A percentile compares a stretch with the other conserved stretches of the same genome.
These are phyloP conservation scores for Kalaharituber pfeilii DNA, from an alignment of 2,329 filamentous ascomycete species.

Conservation along the genomic window DNA sequence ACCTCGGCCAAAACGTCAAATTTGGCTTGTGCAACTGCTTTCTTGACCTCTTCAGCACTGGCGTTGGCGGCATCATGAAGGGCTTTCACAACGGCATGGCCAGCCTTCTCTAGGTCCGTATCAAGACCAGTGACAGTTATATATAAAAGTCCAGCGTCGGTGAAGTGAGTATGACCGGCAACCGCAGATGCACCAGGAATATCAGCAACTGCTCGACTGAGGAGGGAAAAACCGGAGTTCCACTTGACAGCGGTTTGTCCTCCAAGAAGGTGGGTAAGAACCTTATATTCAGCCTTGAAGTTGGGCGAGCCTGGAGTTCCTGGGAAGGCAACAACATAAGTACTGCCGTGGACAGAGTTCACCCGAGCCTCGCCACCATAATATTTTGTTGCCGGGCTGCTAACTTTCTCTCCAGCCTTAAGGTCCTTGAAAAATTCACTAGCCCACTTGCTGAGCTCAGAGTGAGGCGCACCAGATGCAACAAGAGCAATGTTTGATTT, in stretches of 20 bases:
- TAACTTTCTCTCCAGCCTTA: slow-evolving; percentile 39
- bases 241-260: slow-evolving; percentile 89
- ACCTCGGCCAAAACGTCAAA: slow-evolving; percentile 73
- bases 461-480: slow-evolving; percentile 66
- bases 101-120: slow-evolving; percentile 52
- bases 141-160: slow-evolving; percentile 78
- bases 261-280: slow-evolving; percentile 76
- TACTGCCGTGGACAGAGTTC: slow-evolving; percentile 57
- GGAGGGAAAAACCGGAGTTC: slow-evolving; percentile 78
- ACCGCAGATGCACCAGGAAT: slow-evolving; percentile 49
- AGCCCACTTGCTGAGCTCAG: slow-evolving; percentile 72
- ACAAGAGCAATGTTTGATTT: slow-evolving; percentile 86
- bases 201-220: slow-evolving; percentile 58
- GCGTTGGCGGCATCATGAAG: slow-evolving; percentile 66
- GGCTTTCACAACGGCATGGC: slow-evolving; percentile 59
- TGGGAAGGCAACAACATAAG: slow-evolving; percentile 80
- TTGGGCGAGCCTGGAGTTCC: slow-evolving; percentile 49
- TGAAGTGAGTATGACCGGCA: slow-evolving; percentile 71
- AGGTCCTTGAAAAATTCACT: slow-evolving; percentile 74
- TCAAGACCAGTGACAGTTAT: slow-evolving; percentile 65
- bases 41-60: slow-evolving; percentile 70
- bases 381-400: slow-evolving; percentile 55
- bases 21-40: slow-evolving; percentile 84
- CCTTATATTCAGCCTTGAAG: slow-evolving; percentile 77
- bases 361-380: slow-evolving; percentile 88